Base-by-base conservation (phyloP, 805 yeast species). In the Metschnikowia cerradonensis region DNA sequence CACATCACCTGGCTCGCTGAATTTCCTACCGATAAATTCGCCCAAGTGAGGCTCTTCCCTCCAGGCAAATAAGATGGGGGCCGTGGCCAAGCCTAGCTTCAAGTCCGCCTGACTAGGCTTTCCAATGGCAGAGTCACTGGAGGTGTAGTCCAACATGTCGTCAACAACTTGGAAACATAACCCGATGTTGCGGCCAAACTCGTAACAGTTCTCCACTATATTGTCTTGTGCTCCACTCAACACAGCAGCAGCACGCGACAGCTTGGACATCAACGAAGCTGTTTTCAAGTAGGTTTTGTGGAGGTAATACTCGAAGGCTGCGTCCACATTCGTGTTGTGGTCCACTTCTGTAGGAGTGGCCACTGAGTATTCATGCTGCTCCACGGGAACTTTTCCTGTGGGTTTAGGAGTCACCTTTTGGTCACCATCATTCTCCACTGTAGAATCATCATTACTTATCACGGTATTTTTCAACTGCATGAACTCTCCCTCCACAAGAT, bases 401-500 rank as follows among this genome's bases (percentile, higher is more conserved):
- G 85, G 78, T 13, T 61, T 58, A 4, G 90, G 90, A 14, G 81
- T 67, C 31, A 58, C 55, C 68, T 79, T 61, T 42, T 62, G 45
- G 46, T 73, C 79, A 3, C 77, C 77, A 49, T 72, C 79, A 54
- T 80, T 88, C 51, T 76, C 72, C 19, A 75, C 67, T 32, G 73
- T 64, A 46, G 76, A 64, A 33, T 80, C 81, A 52, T 75, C 79
- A 42, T 58, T 58, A 52, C 60, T 68, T 39, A 86, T 72, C 6
- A 91, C 94, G 0, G 97, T 90, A 70, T 94, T 94, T 60, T 92
- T 91, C 74, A 94, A 80, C 72, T 94, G 99, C 98, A 94, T 94
- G 67, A 94, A 92, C 71, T 94, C 99, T 46, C 99, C 99, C 71
- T 94, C 99, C 1, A 94, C 98, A 53, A 94, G 77, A 66, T 94